Evolutionary conservation across 2,329 filamentous ascomycete genomes (phyloP), one percentile per base, ranked within the genome.

Genomic region (Fusarium devonianum): DNA sequence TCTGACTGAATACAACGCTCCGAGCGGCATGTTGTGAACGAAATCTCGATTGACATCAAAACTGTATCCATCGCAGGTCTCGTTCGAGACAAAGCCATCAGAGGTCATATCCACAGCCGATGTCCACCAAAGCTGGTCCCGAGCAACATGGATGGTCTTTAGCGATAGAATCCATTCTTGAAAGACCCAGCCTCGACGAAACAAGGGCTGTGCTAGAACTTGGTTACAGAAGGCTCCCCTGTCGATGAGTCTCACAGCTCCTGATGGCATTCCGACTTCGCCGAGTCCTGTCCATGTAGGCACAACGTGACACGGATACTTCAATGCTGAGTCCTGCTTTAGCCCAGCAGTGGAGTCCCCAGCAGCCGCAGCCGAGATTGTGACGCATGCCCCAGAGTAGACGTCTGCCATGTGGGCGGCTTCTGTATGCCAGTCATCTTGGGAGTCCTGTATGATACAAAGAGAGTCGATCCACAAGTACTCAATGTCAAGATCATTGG

Each of bases 391-490:
- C 13, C 44, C 30, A n/a, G 56, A 60, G 11, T 58, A 58, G 16
- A 60, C 47, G 17, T 56, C 56, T 17, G 56, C 56, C 56, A 59
- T 59, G 25, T 48, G 41, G 10, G 52, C 38, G 17, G 56, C 56
- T 39, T 59, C 56, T 2, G 29, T 12, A 17, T 57, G 28, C 56
- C 56, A 59, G 17, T 59, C 56, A n/a, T 59, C 33, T 19, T 57
- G 49, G 16, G 53, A 60, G 30, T 59, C 56, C 23, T 59, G 56
- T 4, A 57, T 53, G 23, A 59, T 59, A 4, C 56, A 59, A 12
- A 59, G 47, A 3, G 56, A 60, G 13, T 60, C 56, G 16, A 60
- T 60, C 56, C 56, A 60, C 3, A 60, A 16, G 7, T 60, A 60
- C 7, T 49, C 47, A 4, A 60, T 34, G 3, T 19, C 48, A 6